Evolutionary conservation across 768 basidiomycete genomes (phyloP).

Genomic region (Botryobasidium botryosum): DNA sequence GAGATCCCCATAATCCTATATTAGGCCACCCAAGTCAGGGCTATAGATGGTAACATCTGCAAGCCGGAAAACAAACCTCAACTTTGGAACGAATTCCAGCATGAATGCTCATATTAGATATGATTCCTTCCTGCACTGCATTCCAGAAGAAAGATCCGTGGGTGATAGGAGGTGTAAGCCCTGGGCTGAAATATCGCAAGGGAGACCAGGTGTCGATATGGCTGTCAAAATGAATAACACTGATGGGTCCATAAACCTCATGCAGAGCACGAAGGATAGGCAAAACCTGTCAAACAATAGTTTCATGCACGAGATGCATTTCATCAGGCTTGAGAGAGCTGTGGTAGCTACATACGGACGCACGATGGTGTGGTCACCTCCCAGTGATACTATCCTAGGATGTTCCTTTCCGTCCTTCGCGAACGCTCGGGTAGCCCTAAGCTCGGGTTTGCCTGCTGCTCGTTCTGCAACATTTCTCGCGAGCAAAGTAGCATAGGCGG

Average conservation of each 20-base stretch:
- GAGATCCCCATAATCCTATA: slow-evolving; percentile 45
- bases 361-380: slow-evolving; percentile 82
- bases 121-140: slow-evolving; percentile 60
- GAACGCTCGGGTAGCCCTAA: slow-evolving; percentile 19
- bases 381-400: slow-evolving; percentile 66
- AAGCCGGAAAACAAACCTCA: slow-evolving; percentile 30
- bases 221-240: slow-evolving; percentile 75
- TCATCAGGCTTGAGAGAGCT: background rate
- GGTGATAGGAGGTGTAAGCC: slow-evolving; percentile 40
- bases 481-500: slow-evolving; percentile 64
- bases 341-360: no score
- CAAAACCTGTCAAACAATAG: slow-evolving; percentile 30
- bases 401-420: slow-evolving; percentile 45
- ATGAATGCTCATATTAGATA: slow-evolving; percentile 60
- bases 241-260: slow-evolving; percentile 65
- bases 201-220: slow-evolving; percentile 61
- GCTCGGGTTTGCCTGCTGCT: slow-evolving; percentile 14
- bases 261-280: slow-evolving; percentile 69
- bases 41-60: background rate
- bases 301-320: background rate
- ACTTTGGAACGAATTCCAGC: slow-evolving; percentile 75
- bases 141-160: slow-evolving; percentile 80
- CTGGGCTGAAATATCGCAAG: slow-evolving; percentile 20
- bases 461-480: slow-evolving; percentile 29
- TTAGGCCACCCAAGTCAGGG: no score